Evolutionary conservation across 345 rosid species (phyloP).

Genomic region (Camelina hispida): DNA sequence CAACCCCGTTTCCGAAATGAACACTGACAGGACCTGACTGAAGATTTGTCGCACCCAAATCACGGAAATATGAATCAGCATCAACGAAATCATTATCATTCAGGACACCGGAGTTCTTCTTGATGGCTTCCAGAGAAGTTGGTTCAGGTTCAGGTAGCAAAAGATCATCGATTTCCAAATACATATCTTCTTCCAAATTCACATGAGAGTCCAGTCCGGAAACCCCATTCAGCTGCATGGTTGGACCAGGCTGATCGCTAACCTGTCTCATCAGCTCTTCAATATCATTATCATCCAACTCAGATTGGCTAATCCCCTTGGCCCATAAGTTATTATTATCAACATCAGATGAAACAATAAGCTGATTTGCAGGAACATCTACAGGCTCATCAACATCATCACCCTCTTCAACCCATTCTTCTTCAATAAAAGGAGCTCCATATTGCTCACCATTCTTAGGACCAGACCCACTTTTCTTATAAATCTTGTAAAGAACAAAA

Average conservation of each 20-base stretch:
- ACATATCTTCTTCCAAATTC: slow-evolving; percentile 51
- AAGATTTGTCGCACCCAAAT: slow-evolving; percentile 16
- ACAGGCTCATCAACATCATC: slow-evolving; percentile 41
- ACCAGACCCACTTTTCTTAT: slow-evolving; percentile 92
- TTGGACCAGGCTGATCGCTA: slow-evolving; percentile 46
- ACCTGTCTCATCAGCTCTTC: slow-evolving; percentile 56
- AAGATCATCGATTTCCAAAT: slow-evolving; percentile 85
- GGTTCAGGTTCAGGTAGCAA: slow-evolving; percentile 40
- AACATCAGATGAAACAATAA: slow-evolving; percentile 26
- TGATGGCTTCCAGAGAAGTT: slow-evolving; percentile 13
- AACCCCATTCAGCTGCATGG: slow-evolving; percentile 42
- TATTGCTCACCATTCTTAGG: slow-evolving; percentile 98
- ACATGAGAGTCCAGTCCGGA: slow-evolving; percentile 50
- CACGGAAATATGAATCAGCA: slow-evolving; percentile 25
- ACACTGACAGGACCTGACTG: slow-evolving; percentile 9
- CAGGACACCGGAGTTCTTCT: slow-evolving; percentile 49
- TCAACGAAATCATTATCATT: slow-evolving; percentile 52
- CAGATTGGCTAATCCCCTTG: slow-evolving; percentile 36
- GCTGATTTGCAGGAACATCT: slow-evolving; percentile 42
- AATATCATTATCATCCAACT: slow-evolving; percentile 44
- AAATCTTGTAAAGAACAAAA: slow-evolving; percentile 82
- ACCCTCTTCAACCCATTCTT: slow-evolving; percentile 75
- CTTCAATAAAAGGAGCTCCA: slow-evolving; percentile 91
- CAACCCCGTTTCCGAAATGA: slow-evolving; percentile 42
- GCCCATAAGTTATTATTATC: slow-evolving; percentile 24